Evolutionary conservation across 169 alveolate species (phyloP).

Genomic region (Cryptosporidium meleagridis): DNA sequence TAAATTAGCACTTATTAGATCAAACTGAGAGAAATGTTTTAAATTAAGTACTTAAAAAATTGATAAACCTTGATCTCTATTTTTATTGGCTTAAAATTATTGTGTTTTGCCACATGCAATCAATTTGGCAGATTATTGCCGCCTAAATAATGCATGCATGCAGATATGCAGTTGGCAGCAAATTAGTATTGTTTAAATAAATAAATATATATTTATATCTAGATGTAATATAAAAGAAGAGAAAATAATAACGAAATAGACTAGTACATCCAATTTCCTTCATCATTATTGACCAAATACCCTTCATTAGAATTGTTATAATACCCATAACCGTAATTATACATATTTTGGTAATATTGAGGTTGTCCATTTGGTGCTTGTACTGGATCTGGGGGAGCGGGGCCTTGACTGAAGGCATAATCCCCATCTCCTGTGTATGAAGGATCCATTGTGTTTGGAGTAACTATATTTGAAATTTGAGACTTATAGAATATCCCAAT

Average conservation of each 20-base stretch:
- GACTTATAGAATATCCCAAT: slow-evolving; percentile 39
- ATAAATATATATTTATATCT: not conserved
- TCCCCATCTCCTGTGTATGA: slow-evolving; percentile 13
- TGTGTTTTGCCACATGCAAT: too few relatives aligned
- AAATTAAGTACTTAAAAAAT: too few relatives aligned
- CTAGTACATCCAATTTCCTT: slow-evolving; percentile 47
- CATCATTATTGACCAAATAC: slow-evolving; percentile 24
- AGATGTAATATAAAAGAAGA: not conserved
- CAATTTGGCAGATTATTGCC: not conserved
- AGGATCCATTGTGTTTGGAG: slow-evolving; percentile 29
- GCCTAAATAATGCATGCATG: slow-evolving; percentile 6
- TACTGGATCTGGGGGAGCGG: slow-evolving; percentile 21
- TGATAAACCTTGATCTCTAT: too few relatives aligned
- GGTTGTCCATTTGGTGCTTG: not conserved
- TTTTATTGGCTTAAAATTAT: too few relatives aligned
- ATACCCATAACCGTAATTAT: not conserved
- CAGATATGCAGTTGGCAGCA: not conserved
- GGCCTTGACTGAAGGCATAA: not conserved
- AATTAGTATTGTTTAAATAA: not conserved
- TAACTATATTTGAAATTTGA: slow-evolving; percentile 22
- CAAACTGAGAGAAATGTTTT: too few relatives aligned
- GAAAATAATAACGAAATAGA: not conserved
- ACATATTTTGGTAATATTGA: not conserved
- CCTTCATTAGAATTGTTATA: not conserved
- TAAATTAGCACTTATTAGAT: too few relatives aligned